Evolutionary conservation across 306 rosid species (phyloP).

Genomic region (Rosa lucieae): DNA sequence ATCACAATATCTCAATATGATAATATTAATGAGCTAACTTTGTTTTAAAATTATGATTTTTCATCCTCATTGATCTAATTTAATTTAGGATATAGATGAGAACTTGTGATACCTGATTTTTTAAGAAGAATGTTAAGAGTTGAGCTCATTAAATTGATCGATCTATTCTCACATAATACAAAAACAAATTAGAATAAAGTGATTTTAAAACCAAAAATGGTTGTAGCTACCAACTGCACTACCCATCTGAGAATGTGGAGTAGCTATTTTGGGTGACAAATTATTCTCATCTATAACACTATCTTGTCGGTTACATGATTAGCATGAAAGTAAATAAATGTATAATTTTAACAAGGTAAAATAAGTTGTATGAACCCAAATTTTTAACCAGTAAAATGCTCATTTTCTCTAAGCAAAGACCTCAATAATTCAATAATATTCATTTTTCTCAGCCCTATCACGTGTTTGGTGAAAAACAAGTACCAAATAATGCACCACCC

Average conservation of each 20-base stretch:
- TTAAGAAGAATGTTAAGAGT: no score
- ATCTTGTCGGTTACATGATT: not conserved
- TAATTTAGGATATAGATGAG: no score
- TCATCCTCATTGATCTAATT: no score
- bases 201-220: not conserved
- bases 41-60: no score
- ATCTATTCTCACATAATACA: not conserved
- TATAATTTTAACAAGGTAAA: not conserved
- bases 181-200: not conserved
- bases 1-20: no score
- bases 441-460: constrained; percentile 5
- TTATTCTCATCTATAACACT: not conserved
- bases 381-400: not conserved
- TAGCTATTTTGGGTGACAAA: not conserved
- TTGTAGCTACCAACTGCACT: not conserved
- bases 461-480: constrained; percentile 36
- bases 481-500: not conserved
- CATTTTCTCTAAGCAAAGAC: not conserved
- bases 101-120: no score
- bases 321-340: not conserved
- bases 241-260: not conserved
- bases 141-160: no score
- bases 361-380: not conserved
- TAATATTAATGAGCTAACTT: no score
- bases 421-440: not conserved